A percentile compares a stretch with the other conserved stretches of the same genome.
phyloP scores from a whole-genome alignment of 768 basidiomycete genomes.

The Chlorophyllum brunneum region DNA sequence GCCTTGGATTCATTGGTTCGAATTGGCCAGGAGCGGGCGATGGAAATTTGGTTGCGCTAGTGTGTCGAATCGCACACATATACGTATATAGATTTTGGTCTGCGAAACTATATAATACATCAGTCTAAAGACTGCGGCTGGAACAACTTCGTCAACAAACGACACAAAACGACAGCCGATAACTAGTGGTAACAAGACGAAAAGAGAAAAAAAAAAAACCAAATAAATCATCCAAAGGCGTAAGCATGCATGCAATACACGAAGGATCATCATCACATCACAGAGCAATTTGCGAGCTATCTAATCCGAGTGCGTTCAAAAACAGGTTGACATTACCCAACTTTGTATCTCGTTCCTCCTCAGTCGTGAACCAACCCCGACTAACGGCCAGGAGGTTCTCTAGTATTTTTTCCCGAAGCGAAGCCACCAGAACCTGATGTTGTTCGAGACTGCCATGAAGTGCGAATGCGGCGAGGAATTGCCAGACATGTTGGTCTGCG shows the following conservation, averaged over 20 bases:
- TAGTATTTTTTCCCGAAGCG: conserved; percentile 88
- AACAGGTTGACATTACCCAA: conserved; percentile 92
- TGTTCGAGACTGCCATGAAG: conserved; percentile 82
- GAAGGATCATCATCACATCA: conserved; percentile 22
- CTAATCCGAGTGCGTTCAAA: conserved; percentile 70
- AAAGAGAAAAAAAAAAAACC: not conserved
- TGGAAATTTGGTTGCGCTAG: conserved; percentile 30
- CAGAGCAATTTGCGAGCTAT: conserved; percentile 67
- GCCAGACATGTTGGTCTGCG: conserved; percentile 92
- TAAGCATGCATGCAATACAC: not conserved
- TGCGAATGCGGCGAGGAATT: conserved; percentile 86
- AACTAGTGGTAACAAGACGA: not conserved
- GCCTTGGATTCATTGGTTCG: conserved; percentile 27
- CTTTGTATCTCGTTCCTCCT: conserved; percentile 73
- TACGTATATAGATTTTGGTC: not conserved
- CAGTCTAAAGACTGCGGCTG: not conserved
- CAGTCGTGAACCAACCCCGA: conserved; percentile 68
- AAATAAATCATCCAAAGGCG: conserved; percentile 3
- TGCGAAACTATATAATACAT: not conserved
- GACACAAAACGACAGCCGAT: not conserved
- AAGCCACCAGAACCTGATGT: conserved; percentile 81
- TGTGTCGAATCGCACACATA: not conserved
- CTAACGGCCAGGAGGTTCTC: conserved; percentile 82
- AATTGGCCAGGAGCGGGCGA: conserved; percentile 28
- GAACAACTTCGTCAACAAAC: conserved; percentile 8